phyloP scores from a whole-genome alignment of 2,329 filamentous ascomycete species.

The Pyricularia pennisetigena region DNA sequence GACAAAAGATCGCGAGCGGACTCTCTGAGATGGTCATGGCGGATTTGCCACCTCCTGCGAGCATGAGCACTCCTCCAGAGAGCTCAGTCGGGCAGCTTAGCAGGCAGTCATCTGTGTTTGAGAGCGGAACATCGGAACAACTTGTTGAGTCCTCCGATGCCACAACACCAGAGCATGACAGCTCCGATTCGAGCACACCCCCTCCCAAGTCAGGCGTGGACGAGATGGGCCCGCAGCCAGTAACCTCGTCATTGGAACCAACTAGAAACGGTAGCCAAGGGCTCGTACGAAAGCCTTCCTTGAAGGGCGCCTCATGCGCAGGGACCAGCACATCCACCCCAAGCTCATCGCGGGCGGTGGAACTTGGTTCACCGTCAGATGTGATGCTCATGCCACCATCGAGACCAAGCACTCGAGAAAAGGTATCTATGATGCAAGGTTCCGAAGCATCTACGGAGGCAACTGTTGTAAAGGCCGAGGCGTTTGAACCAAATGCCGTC shows the following conservation, averaged over 20 bases:
- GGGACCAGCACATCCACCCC: neutral
- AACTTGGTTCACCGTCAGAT: neutral
- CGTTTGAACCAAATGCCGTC: neutral
- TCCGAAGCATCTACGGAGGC: neutral
- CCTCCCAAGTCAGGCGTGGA: neutral
- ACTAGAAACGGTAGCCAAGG: neutral
- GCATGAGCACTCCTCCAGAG: neutral
- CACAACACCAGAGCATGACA: neutral
- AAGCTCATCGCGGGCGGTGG: neutral
- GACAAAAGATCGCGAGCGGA: constrained; percentile 23
- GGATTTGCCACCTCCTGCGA: neutral
- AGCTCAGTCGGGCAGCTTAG: constrained; percentile 2
- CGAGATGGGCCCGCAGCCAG: neutral
- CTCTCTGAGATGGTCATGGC: constrained; percentile 15
- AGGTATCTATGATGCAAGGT: neutral
- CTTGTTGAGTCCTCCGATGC: neutral
- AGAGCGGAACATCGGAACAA: constrained; percentile 16
- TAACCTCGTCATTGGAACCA: neutral
- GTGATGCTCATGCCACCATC: neutral
- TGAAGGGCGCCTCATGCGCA: neutral
- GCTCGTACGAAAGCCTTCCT: neutral
- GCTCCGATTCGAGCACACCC: neutral
- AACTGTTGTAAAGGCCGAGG: neutral
- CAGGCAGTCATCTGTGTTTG: constrained; percentile 20
- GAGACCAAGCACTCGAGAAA: neutral